phyloP scores from a whole-genome alignment of 306 rosid genomes.

The Medicago truncatula region MtrunA17r5.0-ANR NC_053049.1:40465001-40465500 shows the following conservation, averaged over 20 bases:
- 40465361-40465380: conserved; percentile 44
- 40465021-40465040: conserved; percentile 13
- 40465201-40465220: conserved; percentile 46
- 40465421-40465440: conserved; percentile 39
- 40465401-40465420: conserved; percentile 37
- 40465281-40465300: conserved; percentile 29
- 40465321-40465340: conserved; percentile 53
- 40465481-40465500: conserved; percentile 73
- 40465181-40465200: conserved; percentile 45
- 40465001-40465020: conserved; percentile 23
- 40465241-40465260: conserved; percentile 34
- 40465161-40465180: conserved; percentile 49
- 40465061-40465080: conserved; percentile 27
- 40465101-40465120: conserved; percentile 31
- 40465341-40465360: conserved; percentile 64
- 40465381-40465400: conserved; percentile 45
- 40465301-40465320: conserved; percentile 58
- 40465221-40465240: conserved; percentile 66
- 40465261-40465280: conserved; percentile 27
- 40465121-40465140: conserved; percentile 22
- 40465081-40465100: conserved; percentile 23
- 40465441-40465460: conserved; percentile 46
- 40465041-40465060: conserved; percentile 25
- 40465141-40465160: not conserved
- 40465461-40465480: conserved; percentile 48